Evolutionary conservation across 495 filamentous ascomycete species (phyloP).

Genomic region (Opeltia flavorubescens): DNA sequence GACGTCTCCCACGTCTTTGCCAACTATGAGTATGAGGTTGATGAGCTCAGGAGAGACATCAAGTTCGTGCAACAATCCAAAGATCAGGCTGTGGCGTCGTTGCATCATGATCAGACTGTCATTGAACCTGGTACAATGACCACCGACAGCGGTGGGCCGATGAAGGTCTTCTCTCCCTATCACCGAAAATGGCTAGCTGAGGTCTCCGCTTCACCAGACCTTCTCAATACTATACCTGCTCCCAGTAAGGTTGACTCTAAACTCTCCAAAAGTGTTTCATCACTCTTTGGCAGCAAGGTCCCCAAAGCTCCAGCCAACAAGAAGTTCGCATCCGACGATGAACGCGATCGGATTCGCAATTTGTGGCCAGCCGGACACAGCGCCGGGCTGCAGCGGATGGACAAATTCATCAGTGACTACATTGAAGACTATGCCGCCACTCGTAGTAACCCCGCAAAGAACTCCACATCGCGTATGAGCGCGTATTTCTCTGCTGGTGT

Average conservation of each 20-base stretch:
- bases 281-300: constrained; percentile 19
- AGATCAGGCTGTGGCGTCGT: constrained; percentile 13
- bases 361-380: constrained; percentile 30
- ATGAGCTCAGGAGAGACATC: constrained; percentile 45
- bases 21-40: constrained; percentile 68
- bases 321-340: constrained; percentile 22
- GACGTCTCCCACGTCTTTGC: constrained; percentile 42
- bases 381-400: constrained; percentile 25
- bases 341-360: constrained; percentile 21
- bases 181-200: constrained; percentile 24
- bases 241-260: constrained; percentile 20
- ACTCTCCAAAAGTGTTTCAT: constrained; percentile 14
- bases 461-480: constrained; percentile 24
- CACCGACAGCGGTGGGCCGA: constrained; percentile 21
- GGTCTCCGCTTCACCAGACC: constrained; percentile 18
- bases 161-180: constrained; percentile 32
- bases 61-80: constrained; percentile 19
- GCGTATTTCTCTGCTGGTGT: constrained; percentile 31
- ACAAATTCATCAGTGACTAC: constrained; percentile 22
- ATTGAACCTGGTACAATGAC: constrained; percentile 24
- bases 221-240: constrained; percentile 19
- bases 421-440: constrained; percentile 23
- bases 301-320: constrained; percentile 24
- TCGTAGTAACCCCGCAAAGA: constrained; percentile 23
- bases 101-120: constrained; percentile 28